These are phyloP conservation scores for Cylindrotheca closterium DNA, from an alignment of 108 stramenopile species.

Conservation along the genomic window DNA sequence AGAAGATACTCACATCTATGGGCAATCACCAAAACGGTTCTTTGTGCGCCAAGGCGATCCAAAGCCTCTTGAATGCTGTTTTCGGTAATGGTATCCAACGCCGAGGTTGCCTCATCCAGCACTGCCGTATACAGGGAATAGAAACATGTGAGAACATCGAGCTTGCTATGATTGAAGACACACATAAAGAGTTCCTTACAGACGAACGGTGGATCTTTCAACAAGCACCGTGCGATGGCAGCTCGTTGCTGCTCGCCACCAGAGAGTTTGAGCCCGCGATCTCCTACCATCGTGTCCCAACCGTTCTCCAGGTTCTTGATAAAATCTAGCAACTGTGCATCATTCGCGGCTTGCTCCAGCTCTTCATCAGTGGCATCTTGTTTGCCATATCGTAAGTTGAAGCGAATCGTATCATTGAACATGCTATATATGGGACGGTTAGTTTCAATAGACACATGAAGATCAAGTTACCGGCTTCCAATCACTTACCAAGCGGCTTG, in stretches of 20 bases:
- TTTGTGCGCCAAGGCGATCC: conserved; percentile 79
- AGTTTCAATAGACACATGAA: no score
- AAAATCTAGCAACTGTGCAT: conserved; percentile 81
- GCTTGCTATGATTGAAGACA: neutral
- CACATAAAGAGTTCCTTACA: conserved; percentile 22
- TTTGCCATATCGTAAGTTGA: conserved; percentile 86
- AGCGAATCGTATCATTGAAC: conserved; percentile 93
- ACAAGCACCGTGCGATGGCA: conserved; percentile 78
- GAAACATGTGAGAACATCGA: neutral
- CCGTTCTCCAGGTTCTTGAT: conserved; percentile 78
- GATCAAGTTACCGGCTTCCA: no score
- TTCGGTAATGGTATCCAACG: conserved; percentile 85
- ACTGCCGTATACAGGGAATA: conserved; percentile 10
- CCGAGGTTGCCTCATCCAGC: conserved; percentile 64
- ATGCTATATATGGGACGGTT: conserved; percentile 34
- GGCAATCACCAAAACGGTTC: conserved; percentile 96
- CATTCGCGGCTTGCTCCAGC: conserved; percentile 63
- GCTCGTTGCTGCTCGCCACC: conserved; percentile 83
- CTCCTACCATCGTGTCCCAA: conserved; percentile 96
- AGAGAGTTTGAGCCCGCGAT: conserved; percentile 92
- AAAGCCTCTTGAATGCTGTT: conserved; percentile 94
- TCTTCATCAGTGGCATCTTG: conserved; percentile 76
- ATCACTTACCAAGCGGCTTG: conserved; percentile 63
- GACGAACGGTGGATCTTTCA: conserved; percentile 95
- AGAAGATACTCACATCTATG: conserved; percentile 56